phyloP scores from a whole-genome alignment of 2,329 filamentous ascomycete species.

The Pseudocercospora pini-densiflorae region DNA sequence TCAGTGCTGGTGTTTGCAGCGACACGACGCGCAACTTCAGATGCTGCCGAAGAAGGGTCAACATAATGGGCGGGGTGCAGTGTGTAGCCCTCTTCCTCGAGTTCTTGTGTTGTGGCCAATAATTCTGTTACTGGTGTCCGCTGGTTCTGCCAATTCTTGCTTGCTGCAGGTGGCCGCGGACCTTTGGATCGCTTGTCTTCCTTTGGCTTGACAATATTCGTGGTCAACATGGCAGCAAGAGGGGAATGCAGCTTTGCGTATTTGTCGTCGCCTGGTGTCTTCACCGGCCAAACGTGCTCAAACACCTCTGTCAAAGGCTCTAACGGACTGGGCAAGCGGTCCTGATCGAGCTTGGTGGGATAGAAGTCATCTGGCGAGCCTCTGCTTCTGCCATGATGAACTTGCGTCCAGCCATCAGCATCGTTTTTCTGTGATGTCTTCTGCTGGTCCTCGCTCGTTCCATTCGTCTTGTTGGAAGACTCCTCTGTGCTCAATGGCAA shows the following conservation, averaged over 20 bases:
- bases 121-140: constrained; percentile 84
- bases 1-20: constrained; percentile 53
- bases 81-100: constrained; percentile 81
- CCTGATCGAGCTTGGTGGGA: constrained; percentile 48
- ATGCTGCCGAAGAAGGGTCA: constrained; percentile 26
- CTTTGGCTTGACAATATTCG: constrained; percentile 70
- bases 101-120: constrained; percentile 71
- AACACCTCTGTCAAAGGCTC: constrained; percentile 81
- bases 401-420: constrained; percentile 19
- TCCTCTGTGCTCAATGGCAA: constrained; percentile 41
- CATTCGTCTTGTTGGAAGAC: constrained; percentile 3
- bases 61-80: constrained; percentile 77
- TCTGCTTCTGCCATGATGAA: constrained; percentile 32
- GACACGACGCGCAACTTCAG: constrained; percentile 49
- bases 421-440: constrained; percentile 19
- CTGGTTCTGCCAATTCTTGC: constrained; percentile 71
- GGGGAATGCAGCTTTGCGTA: constrained; percentile 84
- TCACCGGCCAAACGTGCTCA: constrained; percentile 84
- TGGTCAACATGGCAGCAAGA: constrained; percentile 79
- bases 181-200: constrained; percentile 67
- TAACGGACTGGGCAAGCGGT: constrained; percentile 48
- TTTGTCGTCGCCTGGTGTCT: constrained; percentile 83
- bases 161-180: constrained; percentile 65
- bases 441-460: constrained; percentile 2
- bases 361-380: constrained; percentile 55